Conservation (phyloP, 1,139 yeast species). For the Zygotorulaspora mrakii region DNA sequence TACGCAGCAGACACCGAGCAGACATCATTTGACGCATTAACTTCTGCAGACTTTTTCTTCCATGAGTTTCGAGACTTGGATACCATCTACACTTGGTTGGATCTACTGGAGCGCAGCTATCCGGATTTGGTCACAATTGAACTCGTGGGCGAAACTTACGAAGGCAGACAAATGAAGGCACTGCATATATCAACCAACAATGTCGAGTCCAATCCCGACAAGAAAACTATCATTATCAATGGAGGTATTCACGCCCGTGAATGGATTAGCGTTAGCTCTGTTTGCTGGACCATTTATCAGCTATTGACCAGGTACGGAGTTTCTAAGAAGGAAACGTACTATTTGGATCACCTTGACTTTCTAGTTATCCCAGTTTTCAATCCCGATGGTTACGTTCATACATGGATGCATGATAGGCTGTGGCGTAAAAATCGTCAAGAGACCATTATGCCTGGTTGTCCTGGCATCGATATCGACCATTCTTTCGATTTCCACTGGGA, state of each 20-base stretch:
- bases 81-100: slow-evolving; percentile 71
- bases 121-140: slow-evolving; percentile 60
- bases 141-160: slow-evolving; percentile 68
- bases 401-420: slow-evolving; percentile 75
- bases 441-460: slow-evolving; percentile 62
- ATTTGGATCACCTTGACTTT: slow-evolving; percentile 56
- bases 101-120: slow-evolving; percentile 50
- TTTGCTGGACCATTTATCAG: slow-evolving; percentile 57
- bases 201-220: slow-evolving; percentile 46
- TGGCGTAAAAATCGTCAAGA: slow-evolving; percentile 90
- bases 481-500: slow-evolving; percentile 77
- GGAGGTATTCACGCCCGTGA: slow-evolving; percentile 91
- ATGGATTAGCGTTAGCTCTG: slow-evolving; percentile 78
- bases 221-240: slow-evolving; percentile 69
- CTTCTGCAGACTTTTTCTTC: slow-evolving; percentile 48
- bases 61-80: slow-evolving; percentile 65
- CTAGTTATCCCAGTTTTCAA: slow-evolving; percentile 77
- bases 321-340: slow-evolving; percentile 39
- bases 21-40: slow-evolving; percentile 5
- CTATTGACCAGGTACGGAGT: slow-evolving; percentile 51
- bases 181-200: slow-evolving; percentile 52
- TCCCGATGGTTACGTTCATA: slow-evolving; percentile 85
- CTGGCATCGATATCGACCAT: slow-evolving; percentile 84
- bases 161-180: slow-evolving; percentile 66
- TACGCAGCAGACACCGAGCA: slow-evolving; percentile 44